These are phyloP conservation scores for Xylariaceae sp. DNA, from an alignment of 2,329 filamentous ascomycete genomes.

Conservation along the genomic window DNA sequence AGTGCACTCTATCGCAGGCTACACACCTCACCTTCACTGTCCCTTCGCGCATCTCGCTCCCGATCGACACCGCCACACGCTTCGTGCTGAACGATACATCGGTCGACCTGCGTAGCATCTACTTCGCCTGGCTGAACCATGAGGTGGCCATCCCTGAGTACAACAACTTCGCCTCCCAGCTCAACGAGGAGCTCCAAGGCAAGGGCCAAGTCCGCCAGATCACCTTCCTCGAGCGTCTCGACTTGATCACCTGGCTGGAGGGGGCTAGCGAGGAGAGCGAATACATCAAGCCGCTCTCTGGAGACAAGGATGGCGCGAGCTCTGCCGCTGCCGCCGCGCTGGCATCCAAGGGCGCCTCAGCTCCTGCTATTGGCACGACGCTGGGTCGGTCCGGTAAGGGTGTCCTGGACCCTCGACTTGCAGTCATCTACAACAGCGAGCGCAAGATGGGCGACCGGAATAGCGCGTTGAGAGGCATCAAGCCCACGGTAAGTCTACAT, in stretches of 20 bases:
- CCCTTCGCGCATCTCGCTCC: constrained; percentile 52
- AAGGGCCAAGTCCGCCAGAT: constrained; percentile 74
- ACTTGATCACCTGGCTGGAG: constrained; percentile 88
- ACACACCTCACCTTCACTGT: constrained; percentile 68
- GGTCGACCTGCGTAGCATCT: constrained; percentile 87
- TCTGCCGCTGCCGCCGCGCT: constrained; percentile 32
- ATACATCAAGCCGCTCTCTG: constrained; percentile 78
- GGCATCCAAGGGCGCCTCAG: constrained; percentile 30
- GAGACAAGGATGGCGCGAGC: constrained; percentile 47
- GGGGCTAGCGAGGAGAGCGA: constrained; percentile 86
- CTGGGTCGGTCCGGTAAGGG: constrained; percentile 53
- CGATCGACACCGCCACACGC: constrained; percentile 69
- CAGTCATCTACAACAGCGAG: constrained; percentile 87
- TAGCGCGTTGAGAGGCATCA: constrained; percentile 75
- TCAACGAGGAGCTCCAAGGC: constrained; percentile 70
- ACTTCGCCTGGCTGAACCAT: constrained; percentile 92
- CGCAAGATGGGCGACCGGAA: constrained; percentile 90
- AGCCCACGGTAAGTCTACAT: constrained; percentile 62
- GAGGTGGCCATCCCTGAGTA: constrained; percentile 87
- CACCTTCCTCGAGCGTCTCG: constrained; percentile 83
- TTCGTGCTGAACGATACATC: constrained; percentile 72
- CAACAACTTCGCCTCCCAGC: constrained; percentile 70
- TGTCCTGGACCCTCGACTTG: constrained; percentile 69
- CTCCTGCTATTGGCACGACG: constrained; percentile 35
- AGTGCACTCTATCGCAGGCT: constrained; percentile 65